A percentile compares a stretch with the other conserved stretches of the same genome.
Conservation (phyloP, 345 rosid genomes). For the Aquilaria malaccensis region DNA sequence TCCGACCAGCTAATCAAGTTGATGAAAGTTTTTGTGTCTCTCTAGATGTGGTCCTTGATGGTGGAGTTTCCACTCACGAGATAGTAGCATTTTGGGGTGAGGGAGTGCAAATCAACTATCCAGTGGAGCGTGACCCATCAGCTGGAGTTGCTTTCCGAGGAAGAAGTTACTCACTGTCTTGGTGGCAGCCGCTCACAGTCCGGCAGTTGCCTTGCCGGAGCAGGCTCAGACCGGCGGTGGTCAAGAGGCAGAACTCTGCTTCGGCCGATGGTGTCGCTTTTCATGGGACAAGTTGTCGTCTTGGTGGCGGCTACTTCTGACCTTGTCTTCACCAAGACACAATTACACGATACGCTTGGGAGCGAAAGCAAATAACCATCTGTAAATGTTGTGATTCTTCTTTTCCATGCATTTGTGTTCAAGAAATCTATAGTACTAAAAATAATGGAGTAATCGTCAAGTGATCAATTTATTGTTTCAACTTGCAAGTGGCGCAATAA, state of each 20-base stretch:
- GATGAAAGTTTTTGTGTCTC: too few species aligned
- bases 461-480: too few species aligned
- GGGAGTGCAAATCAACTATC: slow-evolving; percentile 42
- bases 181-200: slow-evolving; percentile 6
- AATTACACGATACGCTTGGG: too few species aligned
- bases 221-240: background rate
- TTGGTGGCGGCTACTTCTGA: slow-evolving; percentile 7
- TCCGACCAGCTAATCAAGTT: too few species aligned
- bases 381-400: too few species aligned
- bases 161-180: slow-evolving; percentile 33
- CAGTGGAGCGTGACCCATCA: slow-evolving; percentile 27
- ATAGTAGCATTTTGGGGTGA: slow-evolving; percentile 45
- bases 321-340: too few species aligned
- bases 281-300: slow-evolving; percentile 37
- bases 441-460: too few species aligned
- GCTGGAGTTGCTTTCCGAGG: slow-evolving; percentile 47
- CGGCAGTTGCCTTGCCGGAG: background rate
- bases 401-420: too few species aligned
- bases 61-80: slow-evolving; percentile 26
- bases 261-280: slow-evolving; percentile 27
- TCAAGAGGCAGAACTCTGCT: slow-evolving; percentile 10
- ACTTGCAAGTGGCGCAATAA: too few species aligned
- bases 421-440: too few species aligned
- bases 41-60: slow-evolving; percentile 10
- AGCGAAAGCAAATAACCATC: too few species aligned